phyloP scores from a whole-genome alignment of 202 grass and related monocot genomes.

The Carex sylvatica region DNA sequence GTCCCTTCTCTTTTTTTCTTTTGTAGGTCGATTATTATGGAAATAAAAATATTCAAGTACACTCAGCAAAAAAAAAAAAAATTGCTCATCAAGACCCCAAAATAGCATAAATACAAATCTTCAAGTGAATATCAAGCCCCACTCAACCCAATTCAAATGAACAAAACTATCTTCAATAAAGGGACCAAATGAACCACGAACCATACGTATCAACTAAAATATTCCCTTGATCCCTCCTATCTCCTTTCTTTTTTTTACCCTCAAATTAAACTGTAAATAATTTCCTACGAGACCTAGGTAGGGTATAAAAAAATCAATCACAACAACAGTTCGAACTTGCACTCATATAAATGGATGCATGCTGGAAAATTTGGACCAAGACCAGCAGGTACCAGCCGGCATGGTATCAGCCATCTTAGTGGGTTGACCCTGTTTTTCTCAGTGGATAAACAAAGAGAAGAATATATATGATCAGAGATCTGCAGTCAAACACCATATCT shows the following conservation, averaged over 20 bases:
- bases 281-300: conserved; percentile 20
- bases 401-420: conserved; percentile 23
- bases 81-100: conserved; percentile 20
- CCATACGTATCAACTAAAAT: neutral
- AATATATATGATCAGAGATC: neutral
- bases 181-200: conserved; percentile 5
- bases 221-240: conserved; percentile 3
- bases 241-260: conserved; percentile 10
- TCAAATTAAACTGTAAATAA: conserved; percentile 13
- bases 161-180: conserved; percentile 24
- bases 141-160: conserved; percentile 27
- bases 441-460: conserved; percentile 17
- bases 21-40: neutral
- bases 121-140: conserved; percentile 11
- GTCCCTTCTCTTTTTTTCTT: neutral
- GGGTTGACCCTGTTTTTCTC: conserved; percentile 12
- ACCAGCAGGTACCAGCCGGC: conserved; percentile 5
- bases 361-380: conserved; percentile 18
- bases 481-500: conserved; percentile 54
- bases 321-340: conserved; percentile 10
- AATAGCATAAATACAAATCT: conserved; percentile 22
- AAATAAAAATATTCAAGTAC: neutral
- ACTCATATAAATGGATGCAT: conserved; percentile 17
- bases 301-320: conserved; percentile 26
- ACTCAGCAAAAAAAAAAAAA: neutral